Percentiles rank a stretch among this genome's conserved stretches.
phyloP scores from a whole-genome alignment of 108 stramenopile species.

The Cyclotella baltica region DNA sequence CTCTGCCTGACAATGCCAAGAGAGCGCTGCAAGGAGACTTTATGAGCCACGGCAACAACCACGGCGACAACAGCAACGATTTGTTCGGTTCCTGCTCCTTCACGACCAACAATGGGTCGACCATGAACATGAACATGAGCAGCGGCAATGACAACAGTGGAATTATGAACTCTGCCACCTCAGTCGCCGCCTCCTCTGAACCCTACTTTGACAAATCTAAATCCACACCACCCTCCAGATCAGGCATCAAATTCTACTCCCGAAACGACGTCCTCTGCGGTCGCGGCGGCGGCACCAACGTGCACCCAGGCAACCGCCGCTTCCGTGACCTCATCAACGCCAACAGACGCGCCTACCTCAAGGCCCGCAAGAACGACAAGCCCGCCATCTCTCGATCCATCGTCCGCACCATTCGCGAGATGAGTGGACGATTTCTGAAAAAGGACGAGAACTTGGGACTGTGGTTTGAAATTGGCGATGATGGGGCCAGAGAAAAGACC shows the following conservation, averaged over 20 bases:
- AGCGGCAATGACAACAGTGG: too few relatives aligned
- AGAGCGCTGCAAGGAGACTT: too few relatives aligned
- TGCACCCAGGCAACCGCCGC: constrained; percentile 72
- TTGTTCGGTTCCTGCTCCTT: too few relatives aligned
- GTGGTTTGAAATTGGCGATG: constrained; percentile 54
- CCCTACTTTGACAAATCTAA: neutral
- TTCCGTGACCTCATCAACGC: constrained; percentile 65
- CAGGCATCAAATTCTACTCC: constrained; percentile 59
- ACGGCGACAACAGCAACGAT: too few relatives aligned
- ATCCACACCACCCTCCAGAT: neutral
- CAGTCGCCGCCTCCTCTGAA: too few relatives aligned
- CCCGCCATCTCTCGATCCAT: constrained; percentile 79
- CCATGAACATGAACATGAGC: too few relatives aligned
- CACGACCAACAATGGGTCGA: too few relatives aligned
- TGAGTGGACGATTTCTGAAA: constrained; percentile 75
- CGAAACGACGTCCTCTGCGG: constrained; percentile 81
- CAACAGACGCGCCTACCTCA: constrained; percentile 48
- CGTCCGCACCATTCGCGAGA: constrained; percentile 70
- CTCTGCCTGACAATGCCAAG: too few relatives aligned
- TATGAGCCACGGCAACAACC: too few relatives aligned
- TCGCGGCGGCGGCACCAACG: constrained; percentile 83
- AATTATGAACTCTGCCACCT: too few relatives aligned
- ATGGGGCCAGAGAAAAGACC: constrained; percentile 64
- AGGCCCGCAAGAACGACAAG: constrained; percentile 67
- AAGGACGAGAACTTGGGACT: constrained; percentile 62